Conservation (phyloP, 129 eudicot species). For the Solidago caesia region DNA sequence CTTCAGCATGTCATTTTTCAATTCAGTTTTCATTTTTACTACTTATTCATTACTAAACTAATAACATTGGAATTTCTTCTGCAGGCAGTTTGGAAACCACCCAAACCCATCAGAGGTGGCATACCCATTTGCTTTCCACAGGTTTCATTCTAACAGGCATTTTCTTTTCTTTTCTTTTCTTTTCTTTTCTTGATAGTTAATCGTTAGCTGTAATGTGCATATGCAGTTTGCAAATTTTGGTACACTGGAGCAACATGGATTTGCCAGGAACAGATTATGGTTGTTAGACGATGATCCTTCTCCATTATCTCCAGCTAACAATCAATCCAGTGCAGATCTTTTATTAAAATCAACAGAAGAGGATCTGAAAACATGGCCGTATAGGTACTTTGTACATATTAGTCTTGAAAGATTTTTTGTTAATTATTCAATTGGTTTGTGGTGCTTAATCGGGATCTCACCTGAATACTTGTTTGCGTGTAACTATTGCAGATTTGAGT, state of each 20-base stretch:
- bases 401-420: not conserved
- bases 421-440: not conserved
- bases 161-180: constrained; percentile 3
- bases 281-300: constrained; percentile 67
- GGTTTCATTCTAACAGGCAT: constrained; percentile 45
- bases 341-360: constrained; percentile 78
- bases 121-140: constrained; percentile 88
- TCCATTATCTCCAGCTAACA: constrained; percentile 70
- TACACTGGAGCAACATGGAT: constrained; percentile 81
- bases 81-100: constrained; percentile 73
- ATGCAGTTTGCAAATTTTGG: constrained; percentile 80
- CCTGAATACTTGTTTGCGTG: constrained; percentile 13
- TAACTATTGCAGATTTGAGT: constrained; percentile 69
- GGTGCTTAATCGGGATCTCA: constrained; percentile 5
- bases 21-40: not conserved
- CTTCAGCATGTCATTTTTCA: not conserved
- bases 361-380: constrained; percentile 89
- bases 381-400: constrained; percentile 43
- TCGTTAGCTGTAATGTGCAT: constrained; percentile 24
- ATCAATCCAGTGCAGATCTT: constrained; percentile 71
- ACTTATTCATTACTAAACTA: not conserved
- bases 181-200: constrained; percentile 13
- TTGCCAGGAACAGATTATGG: constrained; percentile 92
- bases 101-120: constrained; percentile 82
- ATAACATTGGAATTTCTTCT: constrained; percentile 27